These are phyloP conservation scores for Discostella stelligera DNA, from an alignment of 352 stramenopile species.

Conservation along the genomic window DNA sequence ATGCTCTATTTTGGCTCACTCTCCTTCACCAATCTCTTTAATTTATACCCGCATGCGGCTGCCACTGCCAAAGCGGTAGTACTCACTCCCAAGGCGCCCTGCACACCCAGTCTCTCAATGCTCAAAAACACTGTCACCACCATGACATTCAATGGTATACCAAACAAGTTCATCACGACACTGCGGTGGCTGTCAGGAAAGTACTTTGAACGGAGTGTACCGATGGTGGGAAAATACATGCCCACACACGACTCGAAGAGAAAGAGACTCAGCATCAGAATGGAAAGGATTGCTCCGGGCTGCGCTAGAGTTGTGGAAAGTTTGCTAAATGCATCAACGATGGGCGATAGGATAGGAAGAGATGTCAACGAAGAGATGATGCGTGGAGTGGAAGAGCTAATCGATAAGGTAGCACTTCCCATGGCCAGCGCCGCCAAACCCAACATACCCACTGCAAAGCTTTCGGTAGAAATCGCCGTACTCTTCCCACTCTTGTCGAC, in stretches of 20 bases:
- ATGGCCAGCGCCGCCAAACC: slow-evolving; percentile 72
- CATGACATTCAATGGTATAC: slow-evolving; percentile 86
- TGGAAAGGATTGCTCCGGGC: slow-evolving; percentile 37
- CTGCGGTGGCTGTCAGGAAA: slow-evolving; percentile 83
- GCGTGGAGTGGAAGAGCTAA: slow-evolving; percentile 13
- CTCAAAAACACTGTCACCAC: slow-evolving; percentile 85
- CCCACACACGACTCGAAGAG: slow-evolving; percentile 86
- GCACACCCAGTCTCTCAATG: slow-evolving; percentile 81
- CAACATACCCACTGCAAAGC: slow-evolving; percentile 71
- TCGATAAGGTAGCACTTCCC: slow-evolving; percentile 56
- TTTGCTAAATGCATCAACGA: slow-evolving; percentile 4
- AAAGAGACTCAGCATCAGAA: slow-evolving; percentile 80
- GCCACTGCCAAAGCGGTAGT: slow-evolving; percentile 76
- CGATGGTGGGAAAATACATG: slow-evolving; percentile 86
- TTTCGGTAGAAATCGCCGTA: slow-evolving; percentile 56
- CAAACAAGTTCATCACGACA: slow-evolving; percentile 87
- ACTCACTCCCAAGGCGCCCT: slow-evolving; percentile 74
- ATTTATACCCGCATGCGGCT: slow-evolving; percentile 59
- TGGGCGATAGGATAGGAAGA: slow-evolving; percentile 35
- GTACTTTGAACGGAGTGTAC: slow-evolving; percentile 82
- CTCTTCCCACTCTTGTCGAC: slow-evolving; percentile 41
- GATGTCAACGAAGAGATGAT: slow-evolving; percentile 29
- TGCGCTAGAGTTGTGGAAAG: slow-evolving; percentile 21
- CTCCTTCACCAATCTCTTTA: slow-evolving; percentile 37
- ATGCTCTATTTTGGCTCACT: background rate